Conservation (phyloP, 2,329 filamentous ascomycete species). For the Paracamarosporium sp. region DNA sequence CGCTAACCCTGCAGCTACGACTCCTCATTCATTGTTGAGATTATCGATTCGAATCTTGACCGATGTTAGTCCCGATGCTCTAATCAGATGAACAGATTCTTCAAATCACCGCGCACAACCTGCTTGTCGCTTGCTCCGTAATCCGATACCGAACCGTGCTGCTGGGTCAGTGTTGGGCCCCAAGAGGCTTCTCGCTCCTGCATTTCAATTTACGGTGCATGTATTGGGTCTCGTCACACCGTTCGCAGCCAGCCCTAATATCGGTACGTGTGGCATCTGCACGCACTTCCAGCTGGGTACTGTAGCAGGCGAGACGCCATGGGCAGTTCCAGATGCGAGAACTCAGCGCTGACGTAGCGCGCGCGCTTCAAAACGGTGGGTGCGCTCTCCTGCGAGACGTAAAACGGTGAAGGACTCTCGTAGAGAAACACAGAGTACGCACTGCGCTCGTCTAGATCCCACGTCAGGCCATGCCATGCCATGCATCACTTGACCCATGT, state of each 20-base stretch:
- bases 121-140: neutral
- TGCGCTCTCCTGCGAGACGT: too few relatives aligned
- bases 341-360: neutral
- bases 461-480: too few relatives aligned
- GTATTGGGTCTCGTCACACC: neutral
- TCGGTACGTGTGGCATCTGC: neutral
- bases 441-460: too few relatives aligned
- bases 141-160: neutral
- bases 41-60: neutral
- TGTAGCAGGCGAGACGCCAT: neutral
- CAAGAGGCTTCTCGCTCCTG: neutral
- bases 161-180: neutral
- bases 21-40: neutral
- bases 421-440: too few relatives aligned
- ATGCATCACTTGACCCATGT: neutral
- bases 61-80: neutral
- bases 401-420: too few relatives aligned
- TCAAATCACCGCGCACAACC: neutral
- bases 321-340: neutral
- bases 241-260: constrained; percentile 1
- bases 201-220: constrained; percentile 2
- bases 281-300: neutral
- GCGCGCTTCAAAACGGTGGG: neutral
- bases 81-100: neutral
- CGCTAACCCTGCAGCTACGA: neutral